A percentile compares a stretch with the other conserved stretches of the same genome.
phyloP scores from a whole-genome alignment of 164 flowering plant species.

The Chloranthus sessilifolius region DNA sequence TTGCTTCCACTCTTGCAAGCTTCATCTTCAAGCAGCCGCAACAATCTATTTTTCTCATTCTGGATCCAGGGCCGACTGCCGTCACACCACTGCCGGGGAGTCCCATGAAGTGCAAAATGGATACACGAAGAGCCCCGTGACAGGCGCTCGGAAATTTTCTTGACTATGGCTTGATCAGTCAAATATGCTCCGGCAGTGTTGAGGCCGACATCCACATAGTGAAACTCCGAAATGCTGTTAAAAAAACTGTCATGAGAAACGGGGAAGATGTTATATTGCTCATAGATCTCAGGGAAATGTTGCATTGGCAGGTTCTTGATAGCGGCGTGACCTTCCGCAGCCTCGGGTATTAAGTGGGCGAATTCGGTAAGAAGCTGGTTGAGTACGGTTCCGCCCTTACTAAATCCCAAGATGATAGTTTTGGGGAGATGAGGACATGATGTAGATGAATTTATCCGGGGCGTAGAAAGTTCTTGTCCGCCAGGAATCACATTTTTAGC shows the following conservation, averaged over 20 bases:
- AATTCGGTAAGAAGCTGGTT: constrained; percentile 81
- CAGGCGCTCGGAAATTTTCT: constrained; percentile 37
- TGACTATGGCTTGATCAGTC: constrained; percentile 40
- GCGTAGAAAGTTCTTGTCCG: constrained; percentile 6
- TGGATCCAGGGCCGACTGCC: constrained; percentile 47
- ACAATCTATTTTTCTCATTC: constrained; percentile 56
- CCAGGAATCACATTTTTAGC: constrained; percentile 33
- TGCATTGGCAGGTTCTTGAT: constrained; percentile 2
- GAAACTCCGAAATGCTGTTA: constrained; percentile 67
- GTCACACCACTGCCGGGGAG: constrained; percentile 90
- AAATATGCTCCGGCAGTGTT: constrained; percentile 74
- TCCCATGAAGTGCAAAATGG: constrained; percentile 70
- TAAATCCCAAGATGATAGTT: constrained; percentile 71
- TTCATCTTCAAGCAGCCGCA: constrained; percentile 40
- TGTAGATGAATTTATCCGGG: constrained; percentile 8
- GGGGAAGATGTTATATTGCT: constrained; percentile 37
- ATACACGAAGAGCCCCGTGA: constrained; percentile 26
- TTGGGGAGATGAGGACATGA: constrained; percentile 27
- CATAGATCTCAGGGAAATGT: constrained; percentile 3
- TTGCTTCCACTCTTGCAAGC: constrained; percentile 44
- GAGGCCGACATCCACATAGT: constrained; percentile 81
- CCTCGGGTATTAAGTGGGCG: constrained; percentile 20
- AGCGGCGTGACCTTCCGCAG: constrained; percentile 2
- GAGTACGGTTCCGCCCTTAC: constrained; percentile 84
- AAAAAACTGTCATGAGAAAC: constrained; percentile 42